phyloP scores from a whole-genome alignment of 257 asterid genomes.

The Ilex asprella region DNA sequence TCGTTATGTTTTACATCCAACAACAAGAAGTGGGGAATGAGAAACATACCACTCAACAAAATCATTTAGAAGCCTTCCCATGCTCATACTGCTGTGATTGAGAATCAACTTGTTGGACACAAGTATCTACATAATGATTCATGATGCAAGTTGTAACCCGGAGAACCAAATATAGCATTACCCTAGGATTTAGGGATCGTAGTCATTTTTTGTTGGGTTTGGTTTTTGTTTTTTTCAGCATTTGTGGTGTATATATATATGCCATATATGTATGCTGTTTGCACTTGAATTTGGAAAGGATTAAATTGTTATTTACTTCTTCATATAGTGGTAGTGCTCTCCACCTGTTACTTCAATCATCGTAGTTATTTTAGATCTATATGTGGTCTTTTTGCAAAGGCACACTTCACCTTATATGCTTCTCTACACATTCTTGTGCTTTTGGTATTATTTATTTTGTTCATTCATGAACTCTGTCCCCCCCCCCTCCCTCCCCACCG shows the following conservation, averaged over 20 bases:
- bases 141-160: not conserved
- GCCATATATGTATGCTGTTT: not conserved
- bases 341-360: not conserved
- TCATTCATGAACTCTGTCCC: too few species aligned
- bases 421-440: too few species aligned
- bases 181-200: not conserved
- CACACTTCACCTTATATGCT: too few species aligned
- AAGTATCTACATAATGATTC: not conserved
- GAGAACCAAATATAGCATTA: not conserved
- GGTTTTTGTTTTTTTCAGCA: too few species aligned
- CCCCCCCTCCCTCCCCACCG: too few species aligned
- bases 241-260: conserved; percentile 3
- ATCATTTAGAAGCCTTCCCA: conserved; percentile 10
- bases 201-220: not conserved
- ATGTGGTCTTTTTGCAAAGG: too few species aligned
- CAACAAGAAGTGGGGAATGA: conserved; percentile 25
- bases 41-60: conserved; percentile 24
- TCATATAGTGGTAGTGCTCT: not conserved
- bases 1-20: conserved; percentile 15
- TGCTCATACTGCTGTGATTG: not conserved
- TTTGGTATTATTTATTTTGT: too few species aligned
- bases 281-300: not conserved
- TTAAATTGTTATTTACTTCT: not conserved
- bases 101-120: not conserved
- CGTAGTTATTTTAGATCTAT: too few species aligned